Conservation (phyloP, 2,329 filamentous ascomycete genomes). For the Neofusicoccum laricinum region DNA sequence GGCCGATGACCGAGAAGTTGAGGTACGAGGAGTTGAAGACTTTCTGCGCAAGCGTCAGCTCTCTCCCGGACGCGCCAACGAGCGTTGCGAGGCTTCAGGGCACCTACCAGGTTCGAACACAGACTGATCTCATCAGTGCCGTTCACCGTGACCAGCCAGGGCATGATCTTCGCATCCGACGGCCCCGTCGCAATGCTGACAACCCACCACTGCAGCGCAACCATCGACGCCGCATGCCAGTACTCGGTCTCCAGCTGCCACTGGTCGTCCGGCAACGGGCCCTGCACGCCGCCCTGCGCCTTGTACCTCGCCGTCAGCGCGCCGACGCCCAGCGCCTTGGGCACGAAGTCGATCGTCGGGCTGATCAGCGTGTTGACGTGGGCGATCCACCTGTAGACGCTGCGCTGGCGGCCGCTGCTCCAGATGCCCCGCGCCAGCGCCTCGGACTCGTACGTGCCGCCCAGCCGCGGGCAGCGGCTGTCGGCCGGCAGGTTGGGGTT, state of each 20-base stretch:
- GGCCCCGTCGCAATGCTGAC: constrained; percentile 7
- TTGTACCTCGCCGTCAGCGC: constrained; percentile 10
- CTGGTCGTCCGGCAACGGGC: constrained; percentile 14
- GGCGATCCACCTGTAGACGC: neutral
- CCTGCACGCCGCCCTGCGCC: neutral
- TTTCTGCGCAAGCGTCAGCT: constrained; percentile 12
- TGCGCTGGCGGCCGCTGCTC: neutral
- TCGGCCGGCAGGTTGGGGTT: constrained; percentile 15
- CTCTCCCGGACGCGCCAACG: neutral
- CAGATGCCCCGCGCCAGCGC: neutral
- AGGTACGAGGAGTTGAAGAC: constrained; percentile 19
- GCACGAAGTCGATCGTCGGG: neutral
- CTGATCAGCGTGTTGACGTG: neutral
- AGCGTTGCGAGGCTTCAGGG: no score
- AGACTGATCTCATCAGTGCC: neutral
- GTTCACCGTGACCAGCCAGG: neutral
- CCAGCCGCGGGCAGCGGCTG: neutral
- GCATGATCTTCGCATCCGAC: neutral
- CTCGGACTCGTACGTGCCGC: neutral
- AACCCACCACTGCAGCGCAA: constrained; percentile 10
- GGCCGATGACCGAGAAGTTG: constrained; percentile 23
- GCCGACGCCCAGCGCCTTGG: neutral
- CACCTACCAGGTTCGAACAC: neutral
- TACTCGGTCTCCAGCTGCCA: constrained; percentile 21
- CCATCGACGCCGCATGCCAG: constrained; percentile 14